Evolutionary conservation across 352 stramenopile genomes (phyloP), one percentile per base, ranked within the genome.

Genomic region (Phytophthora nicotianae): DNA sequence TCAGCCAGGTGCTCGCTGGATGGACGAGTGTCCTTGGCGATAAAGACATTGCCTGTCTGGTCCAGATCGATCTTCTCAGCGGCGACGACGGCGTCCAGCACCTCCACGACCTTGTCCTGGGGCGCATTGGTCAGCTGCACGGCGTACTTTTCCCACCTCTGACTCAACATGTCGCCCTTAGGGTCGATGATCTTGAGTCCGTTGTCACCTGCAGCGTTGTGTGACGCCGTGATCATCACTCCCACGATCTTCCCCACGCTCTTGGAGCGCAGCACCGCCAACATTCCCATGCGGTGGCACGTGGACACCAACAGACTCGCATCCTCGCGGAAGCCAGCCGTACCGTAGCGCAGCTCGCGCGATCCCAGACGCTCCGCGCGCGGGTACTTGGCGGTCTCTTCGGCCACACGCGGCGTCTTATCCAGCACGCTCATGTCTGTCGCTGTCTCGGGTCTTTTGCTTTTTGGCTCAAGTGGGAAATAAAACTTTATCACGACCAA

Each of bases 191-290:
- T 79, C 82, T 98, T 98, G 55, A 98, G 73, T 2, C 95, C 95
- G 51, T 98, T 98, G 81, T 98, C 95, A n/a, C 49, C 62, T 26
- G 79, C 81, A 10, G 69, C 62, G 71, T 98, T 98, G 83, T 98
- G 95, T 53, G 91, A 98, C 9, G 95, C 95, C 43, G 95, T 98
- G 57, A 98, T 91, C 94, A 98, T 98, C 23, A 98, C 64, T 27
- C 94, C 95, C 43, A 94, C 83, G 68, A 91, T 92, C 74, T 92
- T 91, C 43, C 78, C 81, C 60, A 76, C 66, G 64, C 75, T 88
- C 68, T 90, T 91, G 62, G 85, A 92, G 61, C 83, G 83, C 67
- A 95, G 58, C 29, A 92, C 81, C 24, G 86, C 81, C 50, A 94
- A 62, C 77, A 94, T 92, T 26, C 95, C 97, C 74, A 99, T 92